Evolutionary conservation across 1,284 basidiomycete species (phyloP).

Genomic region (Ceratobasidium theobromae): DNA sequence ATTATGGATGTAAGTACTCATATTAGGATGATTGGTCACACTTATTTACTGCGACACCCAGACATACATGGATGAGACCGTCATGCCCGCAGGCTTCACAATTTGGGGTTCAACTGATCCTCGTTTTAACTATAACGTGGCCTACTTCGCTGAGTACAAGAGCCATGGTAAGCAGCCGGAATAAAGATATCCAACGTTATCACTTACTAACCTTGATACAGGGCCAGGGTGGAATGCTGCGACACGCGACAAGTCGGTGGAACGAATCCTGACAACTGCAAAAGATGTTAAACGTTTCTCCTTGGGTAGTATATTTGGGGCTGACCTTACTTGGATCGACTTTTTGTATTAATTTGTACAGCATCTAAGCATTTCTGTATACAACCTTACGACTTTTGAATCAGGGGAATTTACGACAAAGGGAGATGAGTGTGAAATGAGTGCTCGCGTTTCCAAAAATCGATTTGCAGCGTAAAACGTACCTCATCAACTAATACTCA

Average conservation of each 20-base stretch:
- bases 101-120: conserved; percentile 53
- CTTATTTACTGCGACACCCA: conserved; percentile 43
- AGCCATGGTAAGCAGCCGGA: conserved; percentile 49
- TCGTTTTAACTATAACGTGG: conserved; percentile 53
- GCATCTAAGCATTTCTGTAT: not conserved
- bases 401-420: too few species aligned
- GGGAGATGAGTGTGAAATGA: too few species aligned
- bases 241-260: conserved; percentile 48
- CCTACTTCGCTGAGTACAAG: conserved; percentile 60
- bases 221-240: conserved; percentile 58
- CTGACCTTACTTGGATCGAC: conserved; percentile 30
- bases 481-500: too few species aligned
- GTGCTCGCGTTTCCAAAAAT: too few species aligned
- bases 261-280: conserved; percentile 50
- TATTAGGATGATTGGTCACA: not conserved
- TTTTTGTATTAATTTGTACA: conserved; percentile 6
- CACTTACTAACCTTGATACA: conserved; percentile 39
- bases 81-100: conserved; percentile 55
- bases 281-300: conserved; percentile 41
- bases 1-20: conserved; percentile 14
- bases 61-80: conserved; percentile 62
- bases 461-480: too few species aligned
- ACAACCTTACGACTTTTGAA: too few species aligned
- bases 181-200: not conserved
- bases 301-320: conserved; percentile 26